Percentiles rank a stretch among this genome's conserved stretches.
These are phyloP conservation scores for Globisporangium nunn DNA, from an alignment of 352 stramenopile species.

Conservation along the genomic window DNA sequence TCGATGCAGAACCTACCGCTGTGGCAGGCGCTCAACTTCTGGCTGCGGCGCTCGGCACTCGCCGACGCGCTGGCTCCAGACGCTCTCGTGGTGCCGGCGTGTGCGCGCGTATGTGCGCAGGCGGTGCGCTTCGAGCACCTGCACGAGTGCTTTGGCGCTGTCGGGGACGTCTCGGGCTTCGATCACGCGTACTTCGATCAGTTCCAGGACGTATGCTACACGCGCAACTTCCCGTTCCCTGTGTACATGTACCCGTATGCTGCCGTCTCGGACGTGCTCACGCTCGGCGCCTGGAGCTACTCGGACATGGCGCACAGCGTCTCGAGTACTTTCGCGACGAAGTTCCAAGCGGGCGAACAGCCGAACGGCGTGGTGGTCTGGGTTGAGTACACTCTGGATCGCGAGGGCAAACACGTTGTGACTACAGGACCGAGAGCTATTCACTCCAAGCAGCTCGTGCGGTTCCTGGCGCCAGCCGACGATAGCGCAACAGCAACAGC, in stretches of 20 bases:
- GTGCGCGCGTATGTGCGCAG: slow-evolving; percentile 42
- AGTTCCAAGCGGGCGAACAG: slow-evolving; percentile 4
- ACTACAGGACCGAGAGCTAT: slow-evolving; percentile 44
- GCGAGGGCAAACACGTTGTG: slow-evolving; percentile 30
- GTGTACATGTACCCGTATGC: slow-evolving; percentile 75
- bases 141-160: slow-evolving; percentile 71
- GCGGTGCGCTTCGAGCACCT: slow-evolving; percentile 67
- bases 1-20: slow-evolving; percentile 81
- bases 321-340: slow-evolving; percentile 10
- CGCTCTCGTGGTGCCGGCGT: slow-evolving; percentile 40
- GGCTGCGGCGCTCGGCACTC: slow-evolving; percentile 58
- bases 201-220: slow-evolving; percentile 64
- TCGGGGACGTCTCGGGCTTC: slow-evolving; percentile 61
- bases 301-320: slow-evolving; percentile 33
- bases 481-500: not conserved
- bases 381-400: slow-evolving; percentile 61
- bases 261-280: slow-evolving; percentile 25
- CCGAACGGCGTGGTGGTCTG: slow-evolving; percentile 69
- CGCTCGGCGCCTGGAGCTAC: slow-evolving; percentile 46
- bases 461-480: slow-evolving; percentile 35
- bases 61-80: slow-evolving; percentile 25
- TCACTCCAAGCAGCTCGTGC: slow-evolving; percentile 73
- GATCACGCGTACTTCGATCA: slow-evolving; percentile 69
- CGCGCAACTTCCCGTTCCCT: slow-evolving; percentile 73
- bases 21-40: slow-evolving; percentile 83